phyloP scores from a whole-genome alignment of 805 yeast species.

The Peterozyma xylosa region DNA sequence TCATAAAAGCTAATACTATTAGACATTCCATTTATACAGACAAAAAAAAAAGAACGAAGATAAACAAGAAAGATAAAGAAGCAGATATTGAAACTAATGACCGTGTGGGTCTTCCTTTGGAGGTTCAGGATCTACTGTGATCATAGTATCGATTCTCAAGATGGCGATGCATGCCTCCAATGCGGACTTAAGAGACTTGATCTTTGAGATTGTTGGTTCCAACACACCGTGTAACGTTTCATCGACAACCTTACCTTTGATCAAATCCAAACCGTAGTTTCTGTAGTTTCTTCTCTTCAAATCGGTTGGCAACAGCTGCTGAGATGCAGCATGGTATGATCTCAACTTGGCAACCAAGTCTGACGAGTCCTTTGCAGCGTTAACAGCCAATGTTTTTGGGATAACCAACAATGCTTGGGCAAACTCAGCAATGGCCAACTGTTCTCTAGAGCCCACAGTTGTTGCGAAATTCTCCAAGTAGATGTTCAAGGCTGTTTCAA shows the following conservation, averaged over 20 bases:
- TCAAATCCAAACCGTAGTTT: slow-evolving; percentile 87
- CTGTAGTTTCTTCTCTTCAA: slow-evolving; percentile 76
- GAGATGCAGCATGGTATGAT: slow-evolving; percentile 94
- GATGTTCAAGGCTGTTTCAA: slow-evolving; percentile 90
- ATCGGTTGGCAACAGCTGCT: slow-evolving; percentile 78
- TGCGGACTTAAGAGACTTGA: slow-evolving; percentile 90
- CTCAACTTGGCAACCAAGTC: slow-evolving; percentile 93
- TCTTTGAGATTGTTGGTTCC: slow-evolving; percentile 91
- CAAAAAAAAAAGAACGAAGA: not conserved
- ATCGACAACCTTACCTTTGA: slow-evolving; percentile 87
- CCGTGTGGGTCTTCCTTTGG: slow-evolving; percentile 88
- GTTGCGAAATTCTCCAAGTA: slow-evolving; percentile 96
- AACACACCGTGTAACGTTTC: slow-evolving; percentile 79
- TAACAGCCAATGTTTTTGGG: slow-evolving; percentile 94
- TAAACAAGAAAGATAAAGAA: too few relatives aligned
- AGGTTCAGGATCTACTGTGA: slow-evolving; percentile 93
- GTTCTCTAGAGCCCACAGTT: slow-evolving; percentile 95
- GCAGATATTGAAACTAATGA: slow-evolving; percentile 32
- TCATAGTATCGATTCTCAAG: slow-evolving; percentile 96
- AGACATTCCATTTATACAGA: too few relatives aligned
- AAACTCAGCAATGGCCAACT: slow-evolving; percentile 95
- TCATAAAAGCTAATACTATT: too few relatives aligned
- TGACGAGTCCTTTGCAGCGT: slow-evolving; percentile 95
- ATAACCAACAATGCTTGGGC: slow-evolving; percentile 83
- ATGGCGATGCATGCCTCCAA: slow-evolving; percentile 98